Conservation (phyloP, 169 alveolate genomes). For the Cardiosporidium cionae region DNA sequence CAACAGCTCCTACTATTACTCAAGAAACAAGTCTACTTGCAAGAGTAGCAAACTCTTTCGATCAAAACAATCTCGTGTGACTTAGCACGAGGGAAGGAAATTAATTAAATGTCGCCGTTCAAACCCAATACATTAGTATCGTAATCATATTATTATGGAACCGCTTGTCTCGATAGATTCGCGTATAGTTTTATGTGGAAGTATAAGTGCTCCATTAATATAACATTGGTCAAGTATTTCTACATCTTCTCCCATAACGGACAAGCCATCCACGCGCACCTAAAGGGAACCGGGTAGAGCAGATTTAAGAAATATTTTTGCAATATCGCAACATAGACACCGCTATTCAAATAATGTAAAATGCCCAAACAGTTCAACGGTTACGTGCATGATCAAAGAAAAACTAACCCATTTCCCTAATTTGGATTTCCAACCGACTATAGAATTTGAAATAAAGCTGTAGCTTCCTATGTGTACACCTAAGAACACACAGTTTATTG, state of each 20-base stretch:
- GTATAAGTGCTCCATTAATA: conserved; percentile 71
- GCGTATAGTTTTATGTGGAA: conserved; percentile 76
- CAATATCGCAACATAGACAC: too few species aligned
- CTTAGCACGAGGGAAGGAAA: neutral
- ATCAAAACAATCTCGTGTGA: neutral
- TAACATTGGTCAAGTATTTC: conserved; percentile 72
- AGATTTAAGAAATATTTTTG: too few species aligned
- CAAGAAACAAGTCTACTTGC: neutral
- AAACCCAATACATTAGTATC: too few species aligned
- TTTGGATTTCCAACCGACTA: conserved; percentile 83
- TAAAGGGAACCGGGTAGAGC: too few species aligned
- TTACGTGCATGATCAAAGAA: neutral
- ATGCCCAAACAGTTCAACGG: too few species aligned
- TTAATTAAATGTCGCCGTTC: too few species aligned
- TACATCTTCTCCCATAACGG: conserved; percentile 89
- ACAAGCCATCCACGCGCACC: conserved; percentile 81
- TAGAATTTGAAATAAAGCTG: conserved; percentile 70
- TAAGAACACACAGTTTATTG: neutral
- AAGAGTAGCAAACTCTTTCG: neutral
- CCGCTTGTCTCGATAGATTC: conserved; percentile 41
- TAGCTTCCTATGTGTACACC: conserved; percentile 60
- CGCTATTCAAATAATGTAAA: too few species aligned
- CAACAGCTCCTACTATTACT: neutral
- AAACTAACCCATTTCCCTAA: conserved; percentile 83
- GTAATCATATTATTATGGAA: conserved; percentile 27